Evolutionary conservation across 164 flowering plant species (phyloP), one percentile per base, ranked within the genome.

Genomic region (Vitis rotundifolia): DNA sequence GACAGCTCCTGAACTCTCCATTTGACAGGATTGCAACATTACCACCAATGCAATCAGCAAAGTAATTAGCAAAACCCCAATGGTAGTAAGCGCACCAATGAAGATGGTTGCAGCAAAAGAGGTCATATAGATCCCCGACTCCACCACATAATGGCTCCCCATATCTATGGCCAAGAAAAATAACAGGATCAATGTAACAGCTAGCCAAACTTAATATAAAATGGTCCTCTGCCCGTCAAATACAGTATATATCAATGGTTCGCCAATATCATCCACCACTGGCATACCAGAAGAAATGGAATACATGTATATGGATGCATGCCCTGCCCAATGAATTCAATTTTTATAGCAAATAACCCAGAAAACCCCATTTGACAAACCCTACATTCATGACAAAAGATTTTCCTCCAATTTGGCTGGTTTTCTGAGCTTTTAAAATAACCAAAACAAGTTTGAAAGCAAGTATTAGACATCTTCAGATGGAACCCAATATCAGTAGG

Each of bases 1-100:
- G 60, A 87, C 11, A 68, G 79, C 67, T 61, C 92, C 94, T 49
- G 76, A 15, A 64, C 68, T 79, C 63, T 70, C 76, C 67, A 55
- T 83, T 72, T 84, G 74, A 75, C 94, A 90, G 58, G 87, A 78
- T 68, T 80, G 86, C 63, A 90, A 66, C 94, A 90, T 90, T 49
- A 82, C 77, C 1, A 83, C 49, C 64, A 90, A 79, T 28, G 89
- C 64, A 49, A 83, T 65, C 67, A 90, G 67, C 77, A 90, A 64
- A 15, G 91, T 77, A 31, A 82, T 16, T 19, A 88, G 63, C 26
- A 86, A 68, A 60, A 87, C 68, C 61, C 87, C 92, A 75, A 84
- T 55, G 48, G 86, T 78, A 56, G 71, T 75, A 12, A 88, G 88
- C 19, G 85, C 74, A 37, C 76, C 89, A 60, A 88, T 59, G 70